Percentiles rank a stretch among this genome's conserved stretches.
phyloP scores from a whole-genome alignment of 1,284 basidiomycete genomes.

The Leccinum angustisporum region DNA sequence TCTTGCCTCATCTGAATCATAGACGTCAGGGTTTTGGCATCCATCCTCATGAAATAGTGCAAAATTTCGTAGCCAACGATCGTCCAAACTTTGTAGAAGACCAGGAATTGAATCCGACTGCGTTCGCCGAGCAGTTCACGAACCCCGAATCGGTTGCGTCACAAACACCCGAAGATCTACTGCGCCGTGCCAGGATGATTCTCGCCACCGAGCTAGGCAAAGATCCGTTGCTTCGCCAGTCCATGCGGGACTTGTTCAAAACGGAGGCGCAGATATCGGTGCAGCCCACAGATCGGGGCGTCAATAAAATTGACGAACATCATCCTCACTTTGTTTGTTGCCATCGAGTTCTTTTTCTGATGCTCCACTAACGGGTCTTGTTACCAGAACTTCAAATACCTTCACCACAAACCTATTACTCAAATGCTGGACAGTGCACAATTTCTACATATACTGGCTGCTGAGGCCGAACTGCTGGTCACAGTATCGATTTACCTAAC shows the following conservation, averaged over 20 bases:
- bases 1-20: slow-evolving; percentile 16
- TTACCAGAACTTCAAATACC: slow-evolving; percentile 90
- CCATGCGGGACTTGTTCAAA: slow-evolving; percentile 79
- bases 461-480: slow-evolving; percentile 87
- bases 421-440: slow-evolving; percentile 75
- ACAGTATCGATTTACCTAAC: slow-evolving; percentile 74
- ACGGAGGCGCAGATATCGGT: slow-evolving; percentile 80
- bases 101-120: slow-evolving; percentile 68
- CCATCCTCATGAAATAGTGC: slow-evolving; percentile 74
- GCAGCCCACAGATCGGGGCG: slow-evolving; percentile 89
- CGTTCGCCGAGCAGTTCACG: slow-evolving; percentile 77
- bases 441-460: slow-evolving; percentile 89
- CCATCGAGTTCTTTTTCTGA: background rate
- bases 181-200: slow-evolving; percentile 80
- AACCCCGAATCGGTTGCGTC: slow-evolving; percentile 61
- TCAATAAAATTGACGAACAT: slow-evolving; percentile 86
- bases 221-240: slow-evolving; percentile 85
- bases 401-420: slow-evolving; percentile 78
- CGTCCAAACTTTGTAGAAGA: slow-evolving; percentile 76
- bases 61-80: slow-evolving; percentile 67
- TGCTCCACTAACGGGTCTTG: slow-evolving; percentile 8
- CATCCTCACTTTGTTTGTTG: slow-evolving; percentile 84
- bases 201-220: slow-evolving; percentile 90
- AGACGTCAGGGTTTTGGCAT: slow-evolving; percentile 72
- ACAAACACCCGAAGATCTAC: slow-evolving; percentile 60